These are phyloP conservation scores for Eimeria tenella DNA, from an alignment of 169 alveolate species.

Conservation along the genomic window DNA sequence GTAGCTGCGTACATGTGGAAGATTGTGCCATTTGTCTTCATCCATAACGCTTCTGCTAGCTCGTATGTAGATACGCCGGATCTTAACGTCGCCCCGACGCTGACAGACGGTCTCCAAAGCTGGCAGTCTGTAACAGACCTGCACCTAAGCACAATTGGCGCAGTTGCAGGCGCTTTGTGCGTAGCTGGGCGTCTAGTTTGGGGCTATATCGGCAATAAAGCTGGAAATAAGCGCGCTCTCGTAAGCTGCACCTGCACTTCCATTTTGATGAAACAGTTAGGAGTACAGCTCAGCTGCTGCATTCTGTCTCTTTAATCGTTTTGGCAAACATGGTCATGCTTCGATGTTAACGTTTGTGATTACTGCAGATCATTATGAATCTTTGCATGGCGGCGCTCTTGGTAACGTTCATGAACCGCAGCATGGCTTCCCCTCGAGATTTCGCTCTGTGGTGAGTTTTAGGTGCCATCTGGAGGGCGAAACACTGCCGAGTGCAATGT, in stretches of 20 bases:
- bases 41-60: constrained; percentile 37
- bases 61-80: constrained; percentile 11
- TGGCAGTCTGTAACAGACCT: constrained; percentile 65
- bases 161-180: constrained; percentile 74
- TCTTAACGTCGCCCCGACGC: constrained; percentile 44
- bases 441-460: constrained; percentile 47
- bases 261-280: too few relatives aligned
- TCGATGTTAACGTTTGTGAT: not conserved
- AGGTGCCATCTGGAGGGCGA: not conserved
- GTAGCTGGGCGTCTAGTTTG: constrained; percentile 74
- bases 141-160: constrained; percentile 72
- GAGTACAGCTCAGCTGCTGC: too few relatives aligned
- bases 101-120: constrained; percentile 27
- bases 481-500: too few relatives aligned
- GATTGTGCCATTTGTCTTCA: constrained; percentile 65
- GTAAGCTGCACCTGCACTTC: constrained; percentile 28
- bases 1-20: constrained; percentile 75
- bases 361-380: constrained; percentile 50
- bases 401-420: constrained; percentile 60
- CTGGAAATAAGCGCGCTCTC: constrained; percentile 74
- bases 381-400: constrained; percentile 62
- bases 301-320: too few relatives aligned
- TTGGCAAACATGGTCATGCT: not conserved
- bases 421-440: constrained; percentile 51
- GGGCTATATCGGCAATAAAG: constrained; percentile 75